Conservation (phyloP, 352 stramenopile genomes). For the Phytophthora cryptogea region DNA sequence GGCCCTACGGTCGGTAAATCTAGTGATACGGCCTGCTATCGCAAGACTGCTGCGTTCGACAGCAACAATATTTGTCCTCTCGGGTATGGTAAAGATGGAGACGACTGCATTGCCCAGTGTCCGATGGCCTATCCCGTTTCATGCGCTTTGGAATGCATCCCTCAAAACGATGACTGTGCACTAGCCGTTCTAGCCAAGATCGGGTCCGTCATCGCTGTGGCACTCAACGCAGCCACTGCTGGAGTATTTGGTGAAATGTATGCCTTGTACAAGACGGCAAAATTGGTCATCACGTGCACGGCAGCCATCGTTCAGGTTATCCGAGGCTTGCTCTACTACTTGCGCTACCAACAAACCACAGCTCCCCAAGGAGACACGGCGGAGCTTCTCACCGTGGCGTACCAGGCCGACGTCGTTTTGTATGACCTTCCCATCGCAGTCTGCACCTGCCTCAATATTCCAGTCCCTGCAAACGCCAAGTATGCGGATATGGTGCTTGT, state of each 20-base stretch:
- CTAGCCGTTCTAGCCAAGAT: slow-evolving; percentile 20
- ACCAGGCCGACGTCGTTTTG: slow-evolving; percentile 31
- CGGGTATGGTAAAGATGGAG: slow-evolving; percentile 26
- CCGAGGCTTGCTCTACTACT: slow-evolving; percentile 22
- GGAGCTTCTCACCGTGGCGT: slow-evolving; percentile 24
- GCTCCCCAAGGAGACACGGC: slow-evolving; percentile 18
- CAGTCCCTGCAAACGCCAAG: slow-evolving; percentile 1
- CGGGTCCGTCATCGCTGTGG: slow-evolving; percentile 21
- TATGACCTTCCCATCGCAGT: slow-evolving; percentile 24
- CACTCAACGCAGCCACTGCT: slow-evolving; percentile 22
- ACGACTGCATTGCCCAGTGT: slow-evolving; percentile 26
- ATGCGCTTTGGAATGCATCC: slow-evolving; percentile 32
- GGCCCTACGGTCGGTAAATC: slow-evolving; percentile 23
- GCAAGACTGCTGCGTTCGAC: slow-evolving; percentile 20
- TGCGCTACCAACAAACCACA: slow-evolving; percentile 27
- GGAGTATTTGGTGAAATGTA: slow-evolving; percentile 18
- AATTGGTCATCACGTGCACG: slow-evolving; percentile 16
- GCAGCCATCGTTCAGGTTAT: slow-evolving; percentile 15
- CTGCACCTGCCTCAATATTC: slow-evolving; percentile 13
- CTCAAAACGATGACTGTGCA: slow-evolving; percentile 6
- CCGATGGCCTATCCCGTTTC: slow-evolving; percentile 29
- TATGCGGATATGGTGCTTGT: slow-evolving; percentile 13
- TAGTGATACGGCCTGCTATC: slow-evolving; percentile 30
- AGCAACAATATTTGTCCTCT: slow-evolving; percentile 14
- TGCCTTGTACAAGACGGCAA: slow-evolving; percentile 11